Conservation (phyloP, 2,329 filamentous ascomycete species). For the Fusarium sp. region DNA sequence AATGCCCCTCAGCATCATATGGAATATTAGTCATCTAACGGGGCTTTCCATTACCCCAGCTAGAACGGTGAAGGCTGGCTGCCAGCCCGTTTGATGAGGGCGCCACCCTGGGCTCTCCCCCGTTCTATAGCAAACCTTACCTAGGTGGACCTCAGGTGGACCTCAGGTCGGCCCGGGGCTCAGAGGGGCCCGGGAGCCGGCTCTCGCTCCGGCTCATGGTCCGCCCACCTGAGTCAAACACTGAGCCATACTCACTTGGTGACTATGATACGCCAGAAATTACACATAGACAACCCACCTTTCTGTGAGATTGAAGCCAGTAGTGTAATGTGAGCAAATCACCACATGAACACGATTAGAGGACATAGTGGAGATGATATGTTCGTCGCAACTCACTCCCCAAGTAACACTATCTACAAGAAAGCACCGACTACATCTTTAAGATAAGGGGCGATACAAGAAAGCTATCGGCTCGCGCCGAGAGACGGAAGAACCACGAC, state of each 20-base stretch:
- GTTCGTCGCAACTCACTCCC: neutral
- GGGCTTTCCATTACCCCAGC: neutral
- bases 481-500: neutral
- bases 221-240: neutral
- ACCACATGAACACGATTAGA: neutral
- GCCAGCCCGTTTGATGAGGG: neutral
- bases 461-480: neutral
- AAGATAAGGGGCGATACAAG: neutral
- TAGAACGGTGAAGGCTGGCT: neutral
- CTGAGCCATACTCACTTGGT: neutral
- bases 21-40: neutral
- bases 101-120: neutral
- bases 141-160: no score
- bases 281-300: no score
- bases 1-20: neutral
- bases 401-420: neutral
- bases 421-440: neutral
- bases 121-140: neutral
- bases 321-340: neutral
- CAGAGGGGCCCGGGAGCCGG: no score
- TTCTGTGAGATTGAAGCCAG: no score
- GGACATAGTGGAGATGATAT: neutral
- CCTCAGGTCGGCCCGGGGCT: no score
- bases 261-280: neutral
- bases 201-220: neutral